phyloP scores from a whole-genome alignment of 352 stramenopile species.

The Globisporangium alternatum region DNA sequence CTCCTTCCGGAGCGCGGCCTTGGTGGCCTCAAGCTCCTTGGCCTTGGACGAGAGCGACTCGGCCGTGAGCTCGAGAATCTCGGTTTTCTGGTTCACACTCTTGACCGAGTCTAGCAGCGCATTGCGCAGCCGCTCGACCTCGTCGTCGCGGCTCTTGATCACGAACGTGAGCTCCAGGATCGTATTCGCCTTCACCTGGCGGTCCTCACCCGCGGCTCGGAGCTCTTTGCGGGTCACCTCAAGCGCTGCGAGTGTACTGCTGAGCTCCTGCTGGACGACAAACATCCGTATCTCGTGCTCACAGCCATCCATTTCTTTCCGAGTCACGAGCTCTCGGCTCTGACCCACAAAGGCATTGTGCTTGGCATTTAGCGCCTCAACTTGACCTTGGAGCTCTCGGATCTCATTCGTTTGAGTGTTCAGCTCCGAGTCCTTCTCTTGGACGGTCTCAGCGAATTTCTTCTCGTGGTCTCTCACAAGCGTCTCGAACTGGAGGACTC shows the following conservation, averaged over 20 bases:
- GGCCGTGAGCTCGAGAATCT: constrained; percentile 64
- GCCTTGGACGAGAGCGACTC: constrained; percentile 57
- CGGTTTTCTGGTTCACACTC: constrained; percentile 52
- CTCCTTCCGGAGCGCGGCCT: constrained; percentile 51
- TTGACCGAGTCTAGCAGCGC: constrained; percentile 53
- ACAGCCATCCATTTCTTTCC: constrained; percentile 41
- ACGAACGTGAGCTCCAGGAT: constrained; percentile 77
- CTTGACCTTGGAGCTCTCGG: constrained; percentile 22
- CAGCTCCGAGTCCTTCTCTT: constrained; percentile 23
- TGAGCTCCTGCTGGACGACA: constrained; percentile 23
- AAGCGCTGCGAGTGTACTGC: constrained; percentile 18
- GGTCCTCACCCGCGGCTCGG: constrained; percentile 33
- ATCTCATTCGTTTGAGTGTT: constrained; percentile 20
- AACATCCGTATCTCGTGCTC: constrained; percentile 32
- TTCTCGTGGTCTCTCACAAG: constrained; percentile 41
- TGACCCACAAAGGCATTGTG: constrained; percentile 20
- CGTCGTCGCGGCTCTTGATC: constrained; percentile 68
- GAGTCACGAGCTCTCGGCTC: constrained; percentile 22
- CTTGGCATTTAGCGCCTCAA: constrained; percentile 15
- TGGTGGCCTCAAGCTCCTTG: constrained; percentile 58
- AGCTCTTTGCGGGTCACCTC: constrained; percentile 31
- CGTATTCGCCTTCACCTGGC: constrained; percentile 50
- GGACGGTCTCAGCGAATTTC: constrained; percentile 22
- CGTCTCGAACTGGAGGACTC: constrained; percentile 43
- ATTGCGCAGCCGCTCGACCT: constrained; percentile 53